Conservation (phyloP, 352 stramenopile species). For the Halophytophthora polymorphica region DNA sequence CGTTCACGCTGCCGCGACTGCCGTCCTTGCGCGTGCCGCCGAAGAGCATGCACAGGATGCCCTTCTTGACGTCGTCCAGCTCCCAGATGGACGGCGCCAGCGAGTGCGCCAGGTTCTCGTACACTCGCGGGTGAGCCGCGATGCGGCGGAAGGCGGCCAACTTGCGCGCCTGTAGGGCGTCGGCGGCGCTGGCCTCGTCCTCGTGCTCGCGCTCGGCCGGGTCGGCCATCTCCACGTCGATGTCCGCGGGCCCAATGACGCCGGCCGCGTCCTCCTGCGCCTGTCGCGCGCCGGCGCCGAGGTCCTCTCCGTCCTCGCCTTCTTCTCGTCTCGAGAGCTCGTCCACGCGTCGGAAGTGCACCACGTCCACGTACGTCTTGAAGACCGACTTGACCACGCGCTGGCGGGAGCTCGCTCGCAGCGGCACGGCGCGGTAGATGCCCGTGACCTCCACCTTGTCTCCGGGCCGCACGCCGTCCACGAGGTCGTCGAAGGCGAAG, state of each 20-base stretch:
- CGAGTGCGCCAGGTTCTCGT: slow-evolving; percentile 79
- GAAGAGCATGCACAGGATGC: slow-evolving; percentile 98
- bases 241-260: slow-evolving; percentile 28
- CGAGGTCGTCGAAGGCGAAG: slow-evolving; percentile 98
- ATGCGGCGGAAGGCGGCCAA: slow-evolving; percentile 72
- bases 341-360: slow-evolving; percentile 95
- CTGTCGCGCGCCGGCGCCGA: slow-evolving; percentile 7
- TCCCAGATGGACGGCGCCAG: slow-evolving; percentile 90
- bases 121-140: slow-evolving; percentile 74
- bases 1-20: slow-evolving; percentile 40
- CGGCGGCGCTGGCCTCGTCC: slow-evolving; percentile 38
- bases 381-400: slow-evolving; percentile 96
- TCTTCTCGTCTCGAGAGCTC: slow-evolving; percentile 59
- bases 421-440: slow-evolving; percentile 95
- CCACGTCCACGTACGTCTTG: slow-evolving; percentile 98
- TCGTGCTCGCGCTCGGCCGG: slow-evolving; percentile 31
- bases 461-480: slow-evolving; percentile 96
- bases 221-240: slow-evolving; percentile 34
- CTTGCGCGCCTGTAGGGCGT: slow-evolving; percentile 50
- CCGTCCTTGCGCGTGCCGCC: slow-evolving; percentile 91
- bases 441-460: slow-evolving; percentile 97
- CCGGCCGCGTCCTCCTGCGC: slow-evolving; percentile 11
- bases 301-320: slow-evolving; percentile 23
- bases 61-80: slow-evolving; percentile 99
- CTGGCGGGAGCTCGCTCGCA: slow-evolving; percentile 92